Evolutionary conservation across 192 early-diverging fungal genomes (phyloP).

Genomic region (Entomortierella parvispora): DNA sequence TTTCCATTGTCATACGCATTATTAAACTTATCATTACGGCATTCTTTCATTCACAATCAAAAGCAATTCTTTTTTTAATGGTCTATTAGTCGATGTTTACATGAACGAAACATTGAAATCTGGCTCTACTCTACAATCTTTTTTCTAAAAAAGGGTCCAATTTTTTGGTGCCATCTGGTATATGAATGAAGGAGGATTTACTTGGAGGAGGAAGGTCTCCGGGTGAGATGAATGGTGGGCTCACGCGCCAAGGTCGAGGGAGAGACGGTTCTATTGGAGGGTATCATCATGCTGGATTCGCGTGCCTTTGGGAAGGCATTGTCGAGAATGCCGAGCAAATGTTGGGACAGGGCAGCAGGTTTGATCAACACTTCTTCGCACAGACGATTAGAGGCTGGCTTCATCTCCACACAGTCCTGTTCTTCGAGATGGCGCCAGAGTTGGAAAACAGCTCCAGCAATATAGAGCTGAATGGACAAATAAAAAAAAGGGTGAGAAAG

Average conservation of each 20-base stretch:
- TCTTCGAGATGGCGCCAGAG: conserved; percentile 43
- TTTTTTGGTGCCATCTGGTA: too few species aligned
- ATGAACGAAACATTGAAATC: too few species aligned
- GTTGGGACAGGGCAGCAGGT: conserved; percentile 40
- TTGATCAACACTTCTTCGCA: conserved; percentile 52
- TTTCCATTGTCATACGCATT: too few species aligned
- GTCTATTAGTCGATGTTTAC: too few species aligned
- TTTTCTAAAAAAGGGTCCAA: too few species aligned
- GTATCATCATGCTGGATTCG: conserved; percentile 49
- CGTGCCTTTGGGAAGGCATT: conserved; percentile 48
- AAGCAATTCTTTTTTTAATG: too few species aligned
- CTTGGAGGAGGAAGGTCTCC: neutral
- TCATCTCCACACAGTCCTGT: conserved; percentile 42
- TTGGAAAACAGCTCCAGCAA: conserved; percentile 48
- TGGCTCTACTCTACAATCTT: too few species aligned
- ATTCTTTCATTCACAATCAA: too few species aligned
- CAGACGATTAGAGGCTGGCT: conserved; percentile 46
- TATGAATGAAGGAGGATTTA: neutral
- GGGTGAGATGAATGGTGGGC: conserved; percentile 23
- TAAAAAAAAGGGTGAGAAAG: neutral
- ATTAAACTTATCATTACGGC: too few species aligned
- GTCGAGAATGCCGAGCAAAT: conserved; percentile 44
- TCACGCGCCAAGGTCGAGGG: conserved; percentile 26
- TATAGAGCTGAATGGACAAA: conserved; percentile 31
- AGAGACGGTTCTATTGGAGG: conserved; percentile 37